These are phyloP conservation scores for Fusarium marasasianum DNA, from an alignment of 2,329 filamentous ascomycete genomes.

Conservation along the genomic window DNA sequence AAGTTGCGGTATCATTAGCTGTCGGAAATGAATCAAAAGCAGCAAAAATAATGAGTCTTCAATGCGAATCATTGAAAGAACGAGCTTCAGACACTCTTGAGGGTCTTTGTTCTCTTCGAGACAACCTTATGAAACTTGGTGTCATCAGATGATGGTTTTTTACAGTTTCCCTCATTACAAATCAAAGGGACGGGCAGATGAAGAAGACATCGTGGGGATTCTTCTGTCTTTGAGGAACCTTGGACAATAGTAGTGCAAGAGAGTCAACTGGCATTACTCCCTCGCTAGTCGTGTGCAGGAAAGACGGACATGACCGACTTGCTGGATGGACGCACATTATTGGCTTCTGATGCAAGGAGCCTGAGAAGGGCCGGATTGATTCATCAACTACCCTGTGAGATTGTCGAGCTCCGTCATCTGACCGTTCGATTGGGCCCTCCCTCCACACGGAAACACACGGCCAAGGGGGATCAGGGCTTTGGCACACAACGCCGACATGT, in stretches of 20 bases:
- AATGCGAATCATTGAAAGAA: constrained; percentile 42
- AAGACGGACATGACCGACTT: background rate
- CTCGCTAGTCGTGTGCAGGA: background rate
- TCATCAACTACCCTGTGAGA: background rate
- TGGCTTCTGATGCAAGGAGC: background rate
- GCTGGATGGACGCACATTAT: too few species aligned
- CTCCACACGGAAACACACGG: background rate
- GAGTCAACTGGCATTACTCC: background rate
- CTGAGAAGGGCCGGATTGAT: background rate
- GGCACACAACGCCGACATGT: background rate
- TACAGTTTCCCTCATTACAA: background rate
- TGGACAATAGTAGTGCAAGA: background rate
- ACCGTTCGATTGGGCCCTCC: background rate
- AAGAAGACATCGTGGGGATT: background rate
- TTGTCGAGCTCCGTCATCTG: background rate
- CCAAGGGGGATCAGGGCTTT: background rate
- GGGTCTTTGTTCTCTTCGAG: constrained; percentile 21
- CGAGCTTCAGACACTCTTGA: constrained; percentile 31
- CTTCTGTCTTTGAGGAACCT: background rate
- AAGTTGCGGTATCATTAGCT: constrained; percentile 2
- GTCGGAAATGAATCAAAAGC: constrained; percentile 21
- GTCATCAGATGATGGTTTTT: constrained; percentile 7
- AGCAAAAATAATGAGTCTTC: constrained; percentile 35
- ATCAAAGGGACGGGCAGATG: background rate
- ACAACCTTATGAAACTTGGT: constrained; percentile 12